Conservation (phyloP, 495 filamentous ascomycete genomes). For the Lophium mytilinum region DNA sequence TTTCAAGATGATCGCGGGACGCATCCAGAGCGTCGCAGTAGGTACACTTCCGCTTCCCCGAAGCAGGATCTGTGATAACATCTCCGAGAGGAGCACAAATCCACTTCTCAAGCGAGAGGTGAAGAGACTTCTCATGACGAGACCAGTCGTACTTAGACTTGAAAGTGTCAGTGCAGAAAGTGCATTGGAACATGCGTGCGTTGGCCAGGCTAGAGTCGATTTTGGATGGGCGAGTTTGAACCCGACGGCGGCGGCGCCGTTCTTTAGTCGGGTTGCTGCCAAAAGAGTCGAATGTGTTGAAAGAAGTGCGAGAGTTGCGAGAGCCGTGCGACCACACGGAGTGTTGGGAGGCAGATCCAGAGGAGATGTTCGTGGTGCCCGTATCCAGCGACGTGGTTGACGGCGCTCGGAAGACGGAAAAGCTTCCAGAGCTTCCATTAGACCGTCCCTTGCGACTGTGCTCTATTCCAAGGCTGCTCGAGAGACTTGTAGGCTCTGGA, state of each 20-base stretch:
- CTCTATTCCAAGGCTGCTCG: slow-evolving; percentile 30
- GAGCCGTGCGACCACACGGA: slow-evolving; percentile 65
- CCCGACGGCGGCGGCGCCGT: slow-evolving; percentile 60
- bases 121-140: slow-evolving; percentile 73
- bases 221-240: slow-evolving; percentile 36
- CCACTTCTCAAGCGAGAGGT: slow-evolving; percentile 72
- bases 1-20: slow-evolving; percentile 52
- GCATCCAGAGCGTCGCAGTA: slow-evolving; percentile 59
- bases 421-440: slow-evolving; percentile 53
- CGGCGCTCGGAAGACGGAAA: slow-evolving; percentile 48
- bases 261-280: slow-evolving; percentile 49
- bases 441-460: slow-evolving; percentile 30
- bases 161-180: slow-evolving; percentile 75
- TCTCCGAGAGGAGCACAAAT: slow-evolving; percentile 64
- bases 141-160: slow-evolving; percentile 81
- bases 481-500: slow-evolving; percentile 14
- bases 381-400: slow-evolving; percentile 68
- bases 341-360: slow-evolving; percentile 38
- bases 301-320: slow-evolving; percentile 49
- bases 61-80: slow-evolving; percentile 37
- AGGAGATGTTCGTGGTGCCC: slow-evolving; percentile 39
- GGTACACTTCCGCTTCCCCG: slow-evolving; percentile 49
- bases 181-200: slow-evolving; percentile 62
- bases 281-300: slow-evolving; percentile 58
- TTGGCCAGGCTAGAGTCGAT: slow-evolving; percentile 31